Evolutionary conservation across 2,329 filamentous ascomycete genomes (phyloP).

Genomic region (Dothideomycetes sp.): DNA sequence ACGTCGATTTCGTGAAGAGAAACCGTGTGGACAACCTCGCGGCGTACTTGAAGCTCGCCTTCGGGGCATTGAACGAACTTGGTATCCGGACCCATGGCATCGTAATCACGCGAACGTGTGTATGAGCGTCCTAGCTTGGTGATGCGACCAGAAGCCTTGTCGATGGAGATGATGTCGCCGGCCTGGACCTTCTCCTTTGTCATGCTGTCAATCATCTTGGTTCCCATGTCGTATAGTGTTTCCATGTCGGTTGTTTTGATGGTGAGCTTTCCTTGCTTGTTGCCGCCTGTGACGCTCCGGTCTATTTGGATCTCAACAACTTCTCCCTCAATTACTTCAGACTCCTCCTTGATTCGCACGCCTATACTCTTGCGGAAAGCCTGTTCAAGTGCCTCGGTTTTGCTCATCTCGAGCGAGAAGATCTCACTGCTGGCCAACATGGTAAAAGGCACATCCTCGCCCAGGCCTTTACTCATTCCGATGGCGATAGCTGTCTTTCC

Average conservation of each 20-base stretch:
- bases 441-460: constrained; percentile 90
- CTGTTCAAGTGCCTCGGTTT: constrained; percentile 95
- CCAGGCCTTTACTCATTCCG: constrained; percentile 95
- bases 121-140: constrained; percentile 94
- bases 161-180: constrained; percentile 95
- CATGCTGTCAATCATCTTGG: constrained; percentile 99
- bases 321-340: constrained; percentile 97
- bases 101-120: constrained; percentile 91
- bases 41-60: constrained; percentile 92
- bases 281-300: constrained; percentile 87
- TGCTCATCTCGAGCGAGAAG: constrained; percentile 98
- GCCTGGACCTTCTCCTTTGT: constrained; percentile 99
- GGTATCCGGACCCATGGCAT: constrained; percentile 96
- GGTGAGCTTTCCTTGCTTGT: constrained; percentile 97
- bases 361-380: constrained; percentile 99
- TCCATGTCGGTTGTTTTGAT: constrained; percentile 99
- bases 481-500: constrained; percentile 98
- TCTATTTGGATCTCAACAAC: constrained; percentile 99
- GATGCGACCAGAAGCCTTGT: constrained; percentile 97
- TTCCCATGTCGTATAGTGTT: constrained; percentile 98
- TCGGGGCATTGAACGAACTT: constrained; percentile 98
- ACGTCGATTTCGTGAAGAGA: constrained; percentile 97
- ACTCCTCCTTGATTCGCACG: constrained; percentile 97
- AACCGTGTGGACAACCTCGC: constrained; percentile 94
- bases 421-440: constrained; percentile 94